Base-by-base conservation (phyloP, 495 filamentous ascomycete species). In the Chaetomidium leptoderma region DNA sequence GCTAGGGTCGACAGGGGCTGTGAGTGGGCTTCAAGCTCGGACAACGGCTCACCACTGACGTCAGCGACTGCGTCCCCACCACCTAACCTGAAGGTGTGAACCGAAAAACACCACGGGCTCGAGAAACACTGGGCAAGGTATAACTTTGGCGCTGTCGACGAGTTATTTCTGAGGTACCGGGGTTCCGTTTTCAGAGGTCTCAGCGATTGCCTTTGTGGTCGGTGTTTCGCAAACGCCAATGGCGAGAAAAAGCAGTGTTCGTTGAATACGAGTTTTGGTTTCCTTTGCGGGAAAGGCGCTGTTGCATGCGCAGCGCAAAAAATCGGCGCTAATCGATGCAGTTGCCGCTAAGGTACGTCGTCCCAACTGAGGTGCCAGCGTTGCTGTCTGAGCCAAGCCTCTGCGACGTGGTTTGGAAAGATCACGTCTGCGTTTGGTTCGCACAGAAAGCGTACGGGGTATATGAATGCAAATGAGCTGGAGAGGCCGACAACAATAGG, bases 231-330 rank as follows among this genome's bases (percentile, higher is more conserved):
- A 19, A 23, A 43, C 14, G 21, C 4, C 32, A 47, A 33, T 42
- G 40, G 49, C 33, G 43, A 6, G 51, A 54, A 0, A 48, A 46
- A 49, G 27, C 30, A 4, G 36, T 26, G 35, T 13, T 32, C 23
- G 44, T 14, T 53, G 43, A 59, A 59, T 59, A 59, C 57, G 57
- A 59, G 57, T 7, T 33, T 42, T 59, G 49, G 50, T 32, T 16
- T 32, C 19, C 36, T n/a, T 46, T 48, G 33, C 32, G 19, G 47
- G 19, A 46, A 50, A 50, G 39, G 23, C 33, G 37, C 33, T 24
- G 30, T 36, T 36, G 46, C 37, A 49, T 52, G 48, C 27, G 36
- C 55, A 44, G 55, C 17, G 48, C 16, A 57, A n/a, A n/a, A n/a
- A 52, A 39, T 46, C 40, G 56, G 46, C 56, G 48, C 56, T 58